Evolutionary conservation across 1,284 basidiomycete genomes (phyloP).

Genomic region (Puccinia novopanici): DNA sequence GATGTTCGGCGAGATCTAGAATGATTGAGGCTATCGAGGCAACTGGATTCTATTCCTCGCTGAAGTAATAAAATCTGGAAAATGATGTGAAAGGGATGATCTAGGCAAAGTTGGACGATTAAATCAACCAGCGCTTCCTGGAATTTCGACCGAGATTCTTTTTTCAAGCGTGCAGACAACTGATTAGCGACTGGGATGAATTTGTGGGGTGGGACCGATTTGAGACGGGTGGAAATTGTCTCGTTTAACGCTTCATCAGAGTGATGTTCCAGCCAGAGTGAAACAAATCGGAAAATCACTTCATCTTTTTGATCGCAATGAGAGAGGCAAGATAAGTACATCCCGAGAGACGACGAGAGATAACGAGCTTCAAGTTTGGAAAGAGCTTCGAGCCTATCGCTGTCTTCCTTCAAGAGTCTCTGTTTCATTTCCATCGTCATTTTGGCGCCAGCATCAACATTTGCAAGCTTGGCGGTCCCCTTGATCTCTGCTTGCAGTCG

Average conservation of each 20-base stretch:
- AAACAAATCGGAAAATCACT: constrained; percentile 74
- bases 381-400: constrained; percentile 63
- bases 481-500: constrained; percentile 69
- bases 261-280: constrained; percentile 88
- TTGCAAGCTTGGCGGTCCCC: constrained; percentile 48
- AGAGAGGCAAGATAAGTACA: constrained; percentile 76
- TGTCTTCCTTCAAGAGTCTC: constrained; percentile 67
- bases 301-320: constrained; percentile 74
- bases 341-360: constrained; percentile 73
- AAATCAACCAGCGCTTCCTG: constrained; percentile 70
- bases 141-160: constrained; percentile 59
- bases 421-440: constrained; percentile 66
- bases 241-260: constrained; percentile 66
- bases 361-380: constrained; percentile 61
- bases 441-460: constrained; percentile 30
- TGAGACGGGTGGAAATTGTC: constrained; percentile 64
- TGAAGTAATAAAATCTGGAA: constrained; percentile 79
- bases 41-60: constrained; percentile 43
- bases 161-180: constrained; percentile 78
- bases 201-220: constrained; percentile 78
- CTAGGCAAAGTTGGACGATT: constrained; percentile 74
- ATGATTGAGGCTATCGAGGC: constrained; percentile 53
- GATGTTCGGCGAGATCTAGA: constrained; percentile 49
- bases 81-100: constrained; percentile 91
- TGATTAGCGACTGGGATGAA: constrained; percentile 89